These are phyloP conservation scores for Passiflora organensis DNA, from an alignment of 345 rosid species.

Conservation along the genomic window DNA sequence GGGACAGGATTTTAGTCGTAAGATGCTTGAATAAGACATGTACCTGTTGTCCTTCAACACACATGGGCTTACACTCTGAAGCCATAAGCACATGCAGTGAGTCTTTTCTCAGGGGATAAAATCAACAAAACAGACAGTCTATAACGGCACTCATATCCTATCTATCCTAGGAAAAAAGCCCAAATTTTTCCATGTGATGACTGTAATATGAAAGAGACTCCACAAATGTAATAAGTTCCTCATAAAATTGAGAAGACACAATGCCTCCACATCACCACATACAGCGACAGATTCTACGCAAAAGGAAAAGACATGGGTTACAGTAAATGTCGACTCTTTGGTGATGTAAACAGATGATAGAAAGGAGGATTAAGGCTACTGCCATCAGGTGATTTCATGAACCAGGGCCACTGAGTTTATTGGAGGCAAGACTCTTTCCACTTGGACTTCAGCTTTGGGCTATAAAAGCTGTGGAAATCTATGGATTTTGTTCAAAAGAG, in stretches of 20 bases:
- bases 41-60: conserved; percentile 3
- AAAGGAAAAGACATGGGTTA: conserved; percentile 25
- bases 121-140: conserved; percentile 12
- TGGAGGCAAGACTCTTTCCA: background rate
- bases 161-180: too few relatives aligned
- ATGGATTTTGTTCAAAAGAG: too few relatives aligned
- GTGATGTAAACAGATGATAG: conserved; percentile 3
- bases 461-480: too few relatives aligned
- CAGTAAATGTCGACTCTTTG: conserved; percentile 12
- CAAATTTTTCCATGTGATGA: too few relatives aligned
- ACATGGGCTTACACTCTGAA: background rate
- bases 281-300: conserved; percentile 25
- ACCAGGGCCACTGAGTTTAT: too few relatives aligned
- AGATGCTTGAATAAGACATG: background rate
- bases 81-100: conserved; percentile 9
- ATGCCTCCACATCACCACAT: conserved; percentile 23
- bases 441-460: background rate
- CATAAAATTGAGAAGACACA: conserved; percentile 33
- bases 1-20: conserved; percentile 1
- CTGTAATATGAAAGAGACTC: too few relatives aligned
- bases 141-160: conserved; percentile 14
- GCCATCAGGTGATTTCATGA: too few relatives aligned
- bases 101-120: too few relatives aligned
- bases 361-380: conserved; percentile 10
- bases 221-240: conserved; percentile 16